A percentile compares a stretch with the other conserved stretches of the same genome.
Evolutionary conservation across 495 filamentous ascomycete species (phyloP).

Genomic region (Lophiostoma macrostomum): DNA sequence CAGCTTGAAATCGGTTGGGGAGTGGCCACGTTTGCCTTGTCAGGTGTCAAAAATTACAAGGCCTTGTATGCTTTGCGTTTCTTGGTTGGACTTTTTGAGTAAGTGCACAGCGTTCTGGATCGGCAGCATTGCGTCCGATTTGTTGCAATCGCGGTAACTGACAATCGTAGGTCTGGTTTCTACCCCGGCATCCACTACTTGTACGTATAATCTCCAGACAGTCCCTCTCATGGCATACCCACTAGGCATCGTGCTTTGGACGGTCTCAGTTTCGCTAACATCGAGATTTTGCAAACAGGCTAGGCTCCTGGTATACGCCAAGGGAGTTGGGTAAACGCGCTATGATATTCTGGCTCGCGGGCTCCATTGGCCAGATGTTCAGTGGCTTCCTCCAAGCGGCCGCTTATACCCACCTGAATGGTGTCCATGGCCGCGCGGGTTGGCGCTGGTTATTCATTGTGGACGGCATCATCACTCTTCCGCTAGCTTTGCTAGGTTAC

Average conservation of each 20-base stretch:
- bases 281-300: too few relatives aligned
- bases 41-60: neutral
- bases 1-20: constrained; percentile 1
- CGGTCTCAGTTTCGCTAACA: too few relatives aligned
- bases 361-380: neutral
- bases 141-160: too few relatives aligned
- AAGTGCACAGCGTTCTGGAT: too few relatives aligned
- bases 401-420: neutral
- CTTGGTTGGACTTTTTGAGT: constrained; percentile 12
- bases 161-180: too few relatives aligned
- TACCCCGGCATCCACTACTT: too few relatives aligned
- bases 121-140: too few relatives aligned
- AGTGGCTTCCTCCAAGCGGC: neutral
- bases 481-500: too few relatives aligned
- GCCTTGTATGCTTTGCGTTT: neutral
- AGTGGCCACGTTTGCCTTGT: neutral
- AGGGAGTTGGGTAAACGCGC: neutral
- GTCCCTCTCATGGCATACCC: too few relatives aligned
- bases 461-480: too few relatives aligned
- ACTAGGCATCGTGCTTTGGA: too few relatives aligned
- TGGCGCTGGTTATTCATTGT: constrained; percentile 31
- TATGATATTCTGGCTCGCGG: neutral
- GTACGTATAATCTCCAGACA: too few relatives aligned
- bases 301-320: neutral
- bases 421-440: neutral